Base-by-base conservation (phyloP, 805 yeast genomes). In the Candida xiaguanensis region DNA sequence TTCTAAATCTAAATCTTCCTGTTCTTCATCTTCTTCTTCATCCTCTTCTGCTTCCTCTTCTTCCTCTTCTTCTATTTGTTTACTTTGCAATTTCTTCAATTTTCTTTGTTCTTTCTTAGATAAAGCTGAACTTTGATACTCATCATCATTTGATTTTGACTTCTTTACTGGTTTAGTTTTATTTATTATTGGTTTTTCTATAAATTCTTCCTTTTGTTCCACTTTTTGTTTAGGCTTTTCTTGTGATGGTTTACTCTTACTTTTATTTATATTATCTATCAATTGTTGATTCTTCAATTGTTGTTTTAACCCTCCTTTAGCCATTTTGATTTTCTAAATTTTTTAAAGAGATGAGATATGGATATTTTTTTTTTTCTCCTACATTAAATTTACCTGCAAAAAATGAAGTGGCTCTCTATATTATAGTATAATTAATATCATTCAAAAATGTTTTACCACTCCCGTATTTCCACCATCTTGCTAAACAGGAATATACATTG, bases 391-490 rank as follows among this genome's bases (percentile, higher is more conserved):
- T n/a, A 14, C 8, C 39, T 36, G 39, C 39, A 24, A 36, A 36
- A 36, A 27, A 28, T 15, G 11, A 8, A 36, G 8, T 13, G 3
- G 11, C 3, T 16, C 15, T 18, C 14, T 33, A 32, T 20, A 23
- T 13, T 16, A 43, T 28, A 15, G 31, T 49, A 39, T 49, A 50
- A 14, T 53, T 59, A 14, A 55, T 50, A 39, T 73, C 80, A 43
- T 75, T 74, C 25, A 79, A 44, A 48, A 81, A 80, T 2, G 52
- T 56, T 50, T 79, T 80, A 1, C 86, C 85, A 2, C 77, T 67
- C 8, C 85, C 83, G 45, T 66, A 67, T 49, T 77, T 77, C 95
- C 95, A 85, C 90, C 90, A 85, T 44, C 80, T 69, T 23, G 77
- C 67, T 33, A 85, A 56, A 59, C 95, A 85, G 50, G 90, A 82